These are phyloP conservation scores for Teratosphaeria gauchensis DNA, from an alignment of 2,329 filamentous ascomycete genomes.

Conservation along the genomic window DNA sequence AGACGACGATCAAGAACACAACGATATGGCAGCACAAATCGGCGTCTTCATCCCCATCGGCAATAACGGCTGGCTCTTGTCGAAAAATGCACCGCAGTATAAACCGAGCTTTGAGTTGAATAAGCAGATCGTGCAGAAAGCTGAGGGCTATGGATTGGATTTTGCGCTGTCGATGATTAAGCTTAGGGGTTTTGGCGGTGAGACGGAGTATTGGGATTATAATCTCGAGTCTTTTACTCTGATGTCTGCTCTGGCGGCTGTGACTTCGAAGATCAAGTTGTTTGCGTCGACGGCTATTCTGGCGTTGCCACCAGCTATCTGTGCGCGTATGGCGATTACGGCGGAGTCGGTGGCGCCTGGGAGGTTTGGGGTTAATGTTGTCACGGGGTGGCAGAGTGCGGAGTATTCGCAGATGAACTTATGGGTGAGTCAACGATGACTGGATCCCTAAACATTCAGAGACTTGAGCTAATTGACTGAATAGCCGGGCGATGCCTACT, in stretches of 20 bases:
- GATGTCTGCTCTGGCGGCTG: neutral
- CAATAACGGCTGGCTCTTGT: slow-evolving; percentile 11
- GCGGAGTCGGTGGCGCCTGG: slow-evolving; percentile 7
- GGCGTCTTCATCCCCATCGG: slow-evolving; percentile 11
- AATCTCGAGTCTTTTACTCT: slow-evolving; percentile 10
- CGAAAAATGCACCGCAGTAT: slow-evolving; percentile 8
- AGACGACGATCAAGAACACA: neutral
- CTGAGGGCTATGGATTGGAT: slow-evolving; percentile 5
- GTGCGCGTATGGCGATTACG: slow-evolving; percentile 7
- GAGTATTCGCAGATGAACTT: slow-evolving; percentile 9
- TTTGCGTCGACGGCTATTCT: neutral
- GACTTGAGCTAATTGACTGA: too few species aligned
- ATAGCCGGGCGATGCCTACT: slow-evolving; percentile 6
- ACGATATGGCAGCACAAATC: slow-evolving; percentile 3
- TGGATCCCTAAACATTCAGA: too few species aligned
- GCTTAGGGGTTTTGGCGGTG: slow-evolving; percentile 7
- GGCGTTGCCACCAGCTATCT: slow-evolving; percentile 3
- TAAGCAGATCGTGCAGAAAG: slow-evolving; percentile 8
- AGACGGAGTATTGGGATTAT: slow-evolving; percentile 9
- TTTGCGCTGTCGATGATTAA: slow-evolving; percentile 11
- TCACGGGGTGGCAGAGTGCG: slow-evolving; percentile 9
- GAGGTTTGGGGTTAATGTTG: slow-evolving; percentile 9
- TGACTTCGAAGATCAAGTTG: neutral
- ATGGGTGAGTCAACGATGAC: neutral
- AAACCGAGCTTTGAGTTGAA: slow-evolving; percentile 8